These are phyloP conservation scores for Beta corolliflora DNA, from an alignment of 179 eudicot species.

Conservation along the genomic window DNA sequence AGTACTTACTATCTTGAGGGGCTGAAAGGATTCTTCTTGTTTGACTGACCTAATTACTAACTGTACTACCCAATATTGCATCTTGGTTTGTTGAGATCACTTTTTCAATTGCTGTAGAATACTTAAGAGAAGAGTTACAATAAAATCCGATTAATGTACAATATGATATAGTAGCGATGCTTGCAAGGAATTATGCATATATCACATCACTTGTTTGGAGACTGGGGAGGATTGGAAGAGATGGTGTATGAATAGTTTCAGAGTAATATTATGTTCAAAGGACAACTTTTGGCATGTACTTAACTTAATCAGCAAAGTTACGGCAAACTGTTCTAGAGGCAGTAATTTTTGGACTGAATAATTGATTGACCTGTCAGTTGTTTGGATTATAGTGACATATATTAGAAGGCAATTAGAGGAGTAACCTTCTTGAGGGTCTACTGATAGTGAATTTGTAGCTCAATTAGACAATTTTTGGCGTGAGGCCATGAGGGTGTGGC, in stretches of 20 bases:
- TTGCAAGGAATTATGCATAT: not conserved
- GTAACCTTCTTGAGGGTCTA: not conserved
- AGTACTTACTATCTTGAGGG: not conserved
- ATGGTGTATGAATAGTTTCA: not conserved
- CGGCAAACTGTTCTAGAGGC: too few species aligned
- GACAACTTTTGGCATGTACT: too few species aligned
- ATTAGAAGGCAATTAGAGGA: not conserved
- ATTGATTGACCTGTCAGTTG: not conserved
- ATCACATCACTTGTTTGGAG: not conserved
- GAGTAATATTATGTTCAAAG: not conserved
- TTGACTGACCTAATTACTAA: not conserved
- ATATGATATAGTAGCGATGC: not conserved
- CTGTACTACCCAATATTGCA: too few species aligned
- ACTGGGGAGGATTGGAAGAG: not conserved
- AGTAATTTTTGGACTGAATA: not conserved
- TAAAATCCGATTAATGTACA: not conserved
- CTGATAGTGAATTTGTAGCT: not conserved
- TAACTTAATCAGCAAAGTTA: too few species aligned
- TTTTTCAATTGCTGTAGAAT: not conserved
- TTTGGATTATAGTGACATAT: not conserved
- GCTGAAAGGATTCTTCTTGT: conserved; percentile 30
- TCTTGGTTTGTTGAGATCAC: not conserved
- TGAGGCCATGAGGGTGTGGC: not conserved
- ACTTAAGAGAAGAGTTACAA: not conserved
- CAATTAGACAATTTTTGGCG: not conserved